Percentiles rank a stretch among this genome's conserved stretches.
These are phyloP conservation scores for Trametes cubensis DNA, from an alignment of 768 basidiomycete species.

Conservation along the genomic window DNA sequence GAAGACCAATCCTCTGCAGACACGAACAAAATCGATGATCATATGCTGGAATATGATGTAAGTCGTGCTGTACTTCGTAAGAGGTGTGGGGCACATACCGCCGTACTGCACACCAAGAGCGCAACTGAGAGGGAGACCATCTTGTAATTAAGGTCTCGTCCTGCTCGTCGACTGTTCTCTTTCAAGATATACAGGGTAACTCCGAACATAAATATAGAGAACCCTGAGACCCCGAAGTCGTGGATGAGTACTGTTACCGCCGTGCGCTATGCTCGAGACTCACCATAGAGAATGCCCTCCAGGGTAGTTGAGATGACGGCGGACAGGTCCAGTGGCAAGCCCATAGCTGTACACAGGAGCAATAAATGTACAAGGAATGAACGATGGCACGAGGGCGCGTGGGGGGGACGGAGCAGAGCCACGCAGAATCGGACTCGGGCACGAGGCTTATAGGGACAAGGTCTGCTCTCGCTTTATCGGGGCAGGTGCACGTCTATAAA, in stretches of 20 bases:
- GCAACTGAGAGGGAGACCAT: constrained; percentile 29
- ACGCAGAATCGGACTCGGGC: not conserved
- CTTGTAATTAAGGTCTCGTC: not conserved
- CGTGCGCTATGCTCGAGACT: not conserved
- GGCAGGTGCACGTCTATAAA: not conserved
- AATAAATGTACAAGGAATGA: constrained; percentile 2
- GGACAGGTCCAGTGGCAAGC: constrained; percentile 25
- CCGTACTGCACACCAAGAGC: constrained; percentile 36
- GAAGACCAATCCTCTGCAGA: constrained; percentile 30
- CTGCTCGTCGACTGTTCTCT: not conserved
- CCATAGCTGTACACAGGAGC: constrained; percentile 12
- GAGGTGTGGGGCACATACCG: constrained; percentile 24
- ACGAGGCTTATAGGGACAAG: not conserved
- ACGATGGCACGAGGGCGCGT: not conserved
- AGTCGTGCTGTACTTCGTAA: not conserved
- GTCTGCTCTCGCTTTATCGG: not conserved
- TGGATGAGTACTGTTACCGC: no score
- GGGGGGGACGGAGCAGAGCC: not conserved
- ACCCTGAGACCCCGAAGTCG: constrained; percentile 28
- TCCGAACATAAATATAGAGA: constrained; percentile 41
- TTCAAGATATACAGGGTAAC: constrained; percentile 34
- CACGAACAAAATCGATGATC: not conserved
- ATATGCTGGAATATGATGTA: not conserved
- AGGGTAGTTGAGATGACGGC: constrained; percentile 31
- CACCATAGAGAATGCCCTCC: constrained; percentile 34